Evolutionary conservation across 1,139 yeast species (phyloP), one percentile per base, ranked within the genome.

Genomic region (Yamadazyma taylorii): DNA sequence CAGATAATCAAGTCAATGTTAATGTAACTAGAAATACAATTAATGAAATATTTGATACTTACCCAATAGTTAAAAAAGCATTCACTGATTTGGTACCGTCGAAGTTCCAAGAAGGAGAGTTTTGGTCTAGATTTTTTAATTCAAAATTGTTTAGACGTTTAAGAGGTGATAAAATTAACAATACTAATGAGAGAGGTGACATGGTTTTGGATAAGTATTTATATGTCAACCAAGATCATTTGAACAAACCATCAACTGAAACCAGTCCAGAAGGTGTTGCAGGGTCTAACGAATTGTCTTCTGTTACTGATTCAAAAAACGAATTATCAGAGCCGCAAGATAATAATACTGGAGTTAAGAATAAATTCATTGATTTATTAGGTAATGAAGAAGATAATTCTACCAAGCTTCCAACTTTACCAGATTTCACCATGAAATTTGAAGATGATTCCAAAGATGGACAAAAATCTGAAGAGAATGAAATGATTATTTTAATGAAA

Each of bases 111-210:
- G 97, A 90, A 58, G 92, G 94, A 26, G 95, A 86, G 53, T 92
- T 92, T 51, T 92, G 99, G 98, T 85, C 95, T n/a, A 70, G 97
- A 44, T 94, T 92, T 55, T 92, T 92, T 68, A 82, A 87, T 51
- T 88, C 97, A 1, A 83, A 89, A 51, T 64, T 92, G 42, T 92
- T 90, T 55, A 73, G 97, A 50, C 78, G 92, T 52, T 68, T 92
- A 30, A 75, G 96, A 55, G 98, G 99, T 42, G 98, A 92, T 56
- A 82, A 81, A 48, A 76, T 88, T 37, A 68, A 68, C 36, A 79
- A 81, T 52, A 63, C 78, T 2, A 82, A 81, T 48, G 89, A 86
- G 47, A 75, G 95, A 43, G 90, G 94, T 36, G 98, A 92, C 59
- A 75, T 82, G 9, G 73, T 89, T 5, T 69, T 92, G 44, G 99